Evolutionary conservation across 805 yeast species (phyloP).

Genomic region (Ogataea paradorogensis): DNA sequence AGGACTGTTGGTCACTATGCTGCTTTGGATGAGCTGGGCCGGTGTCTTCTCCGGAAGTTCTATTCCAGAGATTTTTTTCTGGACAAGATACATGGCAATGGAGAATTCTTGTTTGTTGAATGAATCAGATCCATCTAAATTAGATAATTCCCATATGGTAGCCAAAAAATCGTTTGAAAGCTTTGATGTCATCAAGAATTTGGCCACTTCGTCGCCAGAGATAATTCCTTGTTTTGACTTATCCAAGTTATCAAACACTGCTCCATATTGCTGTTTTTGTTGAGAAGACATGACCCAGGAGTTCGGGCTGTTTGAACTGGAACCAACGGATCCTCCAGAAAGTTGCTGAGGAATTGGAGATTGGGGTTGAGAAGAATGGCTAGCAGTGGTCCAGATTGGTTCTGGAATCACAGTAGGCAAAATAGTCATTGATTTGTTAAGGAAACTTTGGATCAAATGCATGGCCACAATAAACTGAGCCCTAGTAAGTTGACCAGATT

Average conservation of each 20-base stretch:
- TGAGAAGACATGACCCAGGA: conserved; percentile 65
- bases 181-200: conserved; percentile 83
- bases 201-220: conserved; percentile 79
- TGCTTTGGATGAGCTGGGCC: conserved; percentile 43
- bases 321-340: conserved; percentile 9
- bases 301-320: conserved; percentile 24
- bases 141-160: conserved; percentile 91
- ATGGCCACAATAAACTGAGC: conserved; percentile 87
- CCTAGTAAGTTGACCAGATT: conserved; percentile 67
- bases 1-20: conserved; percentile 27
- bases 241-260: conserved; percentile 77
- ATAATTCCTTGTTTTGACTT: conserved; percentile 58
- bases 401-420: conserved; percentile 33
- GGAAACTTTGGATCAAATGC: conserved; percentile 85
- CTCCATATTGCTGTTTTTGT: conserved; percentile 74
- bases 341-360: conserved; percentile 16
- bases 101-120: conserved; percentile 83
- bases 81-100: conserved; percentile 90
- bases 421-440: conserved; percentile 57
- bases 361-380: conserved; percentile 16
- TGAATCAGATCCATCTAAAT: conserved; percentile 78
- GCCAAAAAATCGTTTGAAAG: conserved; percentile 84
- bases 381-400: conserved; percentile 33
- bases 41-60: conserved; percentile 80
- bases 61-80: conserved; percentile 72